Base-by-base conservation (phyloP, 2,329 filamentous ascomycete species). In the Diaporthe sp. region DNA sequence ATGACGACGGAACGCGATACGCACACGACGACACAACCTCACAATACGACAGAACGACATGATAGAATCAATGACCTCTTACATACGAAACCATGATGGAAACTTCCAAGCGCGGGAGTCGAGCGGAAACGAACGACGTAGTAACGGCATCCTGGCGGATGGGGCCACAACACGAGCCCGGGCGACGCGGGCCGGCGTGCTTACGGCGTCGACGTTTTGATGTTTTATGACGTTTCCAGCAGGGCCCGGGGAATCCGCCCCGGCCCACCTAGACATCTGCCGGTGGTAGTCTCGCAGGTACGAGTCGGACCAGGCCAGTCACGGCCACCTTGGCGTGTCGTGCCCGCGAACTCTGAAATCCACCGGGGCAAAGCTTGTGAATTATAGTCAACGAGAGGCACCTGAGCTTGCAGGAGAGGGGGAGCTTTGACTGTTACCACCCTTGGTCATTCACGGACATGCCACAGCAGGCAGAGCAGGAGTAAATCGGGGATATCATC, bases 291-390 rank as follows among this genome's bases (percentile, higher is more conserved):
- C 68, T 39, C 55, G 30, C 25, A 44, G 32, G 55, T 35, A 47
- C 42, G 61, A 66, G 42, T 66, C 61, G 61, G 42, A 51, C 42
- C 22, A 51, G 61, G 44, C 30, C 44, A 25, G 42, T 68, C 47
- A 53, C 22, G 47, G 47, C 32, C 32, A 53, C 22, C 63, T 68
- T 68, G 63, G 63, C 63, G 63, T 25, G 47, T 68, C 47, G 47
- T 39, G 63, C 32, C 27, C 47, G 30, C 19, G 63, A 68, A 53
- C 63, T 53, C 44, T 53, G 63, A 53, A 6, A 39, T n/a, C 47
- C 44, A n/a, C 22, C 17, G n/a, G 47, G 15, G 44, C 63, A 53
- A 39, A 68, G 63, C 47, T 51, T 53, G 27, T 68, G 32, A 10
- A n/a, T 53, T 27, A 39, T 39, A 30, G 15, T 68, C 63, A 39